Evolutionary conservation across 768 basidiomycete species (phyloP).

Genomic region (Leccinum longicurvipes): DNA sequence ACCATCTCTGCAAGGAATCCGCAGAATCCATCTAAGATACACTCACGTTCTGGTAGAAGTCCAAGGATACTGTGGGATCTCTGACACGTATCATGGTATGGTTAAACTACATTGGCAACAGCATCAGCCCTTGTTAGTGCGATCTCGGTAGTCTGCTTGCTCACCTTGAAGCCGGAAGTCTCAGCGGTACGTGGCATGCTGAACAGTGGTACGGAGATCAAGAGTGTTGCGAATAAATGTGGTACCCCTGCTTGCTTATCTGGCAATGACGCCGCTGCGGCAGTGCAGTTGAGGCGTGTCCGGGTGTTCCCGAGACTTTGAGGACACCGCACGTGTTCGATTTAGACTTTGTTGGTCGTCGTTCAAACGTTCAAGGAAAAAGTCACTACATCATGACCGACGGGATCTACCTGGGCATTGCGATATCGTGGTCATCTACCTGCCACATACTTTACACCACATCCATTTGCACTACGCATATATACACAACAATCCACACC

Average conservation of each 20-base stretch:
- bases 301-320: too few species aligned
- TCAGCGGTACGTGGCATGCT: constrained; percentile 63
- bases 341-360: too few species aligned
- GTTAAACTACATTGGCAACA: constrained; percentile 57
- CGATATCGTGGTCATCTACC: too few species aligned
- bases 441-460: too few species aligned
- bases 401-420: too few species aligned
- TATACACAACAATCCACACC: too few species aligned
- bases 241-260: too few species aligned
- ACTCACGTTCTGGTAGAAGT: constrained; percentile 74
- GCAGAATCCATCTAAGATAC: not conserved
- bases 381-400: too few species aligned
- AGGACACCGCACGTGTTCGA: too few species aligned
- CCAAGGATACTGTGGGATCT: constrained; percentile 77
- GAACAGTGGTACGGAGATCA: constrained; percentile 11
- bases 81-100: constrained; percentile 89
- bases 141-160: not conserved
- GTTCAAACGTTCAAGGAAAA: too few species aligned
- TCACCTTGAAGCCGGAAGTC: constrained; percentile 62
- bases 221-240: constrained; percentile 1
- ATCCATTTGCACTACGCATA: too few species aligned
- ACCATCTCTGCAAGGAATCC: not conserved
- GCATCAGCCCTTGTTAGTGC: not conserved
- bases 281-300: too few species aligned
- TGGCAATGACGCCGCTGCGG: not conserved